Percentiles rank a stretch among this genome's conserved stretches.
Evolutionary conservation across 495 filamentous ascomycete genomes (phyloP).

Genomic region (Usnea hakonensis): DNA sequence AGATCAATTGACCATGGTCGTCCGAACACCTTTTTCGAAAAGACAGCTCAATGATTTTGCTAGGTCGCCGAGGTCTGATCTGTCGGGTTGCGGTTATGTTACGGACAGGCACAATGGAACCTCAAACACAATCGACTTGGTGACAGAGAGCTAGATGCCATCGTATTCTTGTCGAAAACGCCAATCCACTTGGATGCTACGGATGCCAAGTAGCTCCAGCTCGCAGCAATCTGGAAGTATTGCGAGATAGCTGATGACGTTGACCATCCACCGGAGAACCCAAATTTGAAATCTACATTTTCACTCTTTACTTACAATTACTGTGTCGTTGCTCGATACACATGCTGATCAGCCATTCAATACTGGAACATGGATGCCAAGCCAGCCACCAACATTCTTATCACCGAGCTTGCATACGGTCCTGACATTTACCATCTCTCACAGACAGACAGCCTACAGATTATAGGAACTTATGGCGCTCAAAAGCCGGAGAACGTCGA

Average conservation of each 20-base stretch:
- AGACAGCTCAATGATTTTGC: constrained; percentile 92
- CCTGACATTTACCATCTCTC: constrained; percentile 28
- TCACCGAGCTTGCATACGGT: constrained; percentile 31
- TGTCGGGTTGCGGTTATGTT: constrained; percentile 84
- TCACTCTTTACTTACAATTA: constrained; percentile 29
- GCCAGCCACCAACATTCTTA: constrained; percentile 26
- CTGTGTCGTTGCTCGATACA: constrained; percentile 35
- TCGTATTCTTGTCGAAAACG: constrained; percentile 24
- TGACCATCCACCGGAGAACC: constrained; percentile 27
- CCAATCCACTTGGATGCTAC: constrained; percentile 29
- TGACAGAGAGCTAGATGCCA: constrained; percentile 23
- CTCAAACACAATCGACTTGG: constrained; percentile 10
- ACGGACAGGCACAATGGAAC: constrained; percentile 69
- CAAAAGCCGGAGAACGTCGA: constrained; percentile 54
- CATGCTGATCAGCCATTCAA: constrained; percentile 26
- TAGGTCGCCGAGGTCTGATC: constrained; percentile 68
- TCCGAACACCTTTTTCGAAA: constrained; percentile 50
- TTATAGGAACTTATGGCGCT: constrained; percentile 32
- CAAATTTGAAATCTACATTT: constrained; percentile 31
- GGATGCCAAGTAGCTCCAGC: constrained; percentile 12
- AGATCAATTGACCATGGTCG: constrained; percentile 55
- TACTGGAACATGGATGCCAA: constrained; percentile 30
- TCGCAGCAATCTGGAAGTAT: constrained; percentile 25
- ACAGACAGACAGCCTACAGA: constrained; percentile 45
- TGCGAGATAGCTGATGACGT: constrained; percentile 53